Base-by-base conservation (phyloP, 2,329 filamentous ascomycete species). In the Neodidymelliopsis sp. region DNA sequence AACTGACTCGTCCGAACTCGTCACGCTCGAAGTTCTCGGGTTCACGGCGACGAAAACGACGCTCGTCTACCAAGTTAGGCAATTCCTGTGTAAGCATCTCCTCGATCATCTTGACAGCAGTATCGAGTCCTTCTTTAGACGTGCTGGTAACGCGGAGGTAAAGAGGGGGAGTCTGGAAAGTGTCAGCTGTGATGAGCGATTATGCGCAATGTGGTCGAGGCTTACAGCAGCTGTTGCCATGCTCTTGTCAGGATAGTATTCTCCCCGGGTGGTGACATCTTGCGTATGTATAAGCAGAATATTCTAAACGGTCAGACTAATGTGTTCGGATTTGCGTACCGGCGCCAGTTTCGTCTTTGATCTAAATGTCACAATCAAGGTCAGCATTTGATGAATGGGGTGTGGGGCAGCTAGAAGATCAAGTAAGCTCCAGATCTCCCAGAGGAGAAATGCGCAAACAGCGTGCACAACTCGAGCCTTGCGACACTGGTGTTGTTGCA, bases 311-410 rank as follows among this genome's bases (percentile, higher is more conserved):
- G 70, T 56, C 79, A 85, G 62, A 84, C 90, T 16, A 80, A 84
- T 69, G 86, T 56, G 30, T 85, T 85, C 46, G 83, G 83, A 63
- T 94, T 89, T 82, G 80, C 92, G 87, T 99, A 99, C 94, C 94
- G 83, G 94, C 93, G 84, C 94, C 94, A 87, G 93, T 97, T 71
- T 97, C 91, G 81, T 97, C 93, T 88, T 96, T 96, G 71, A 99
- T 99, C 94, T 99, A 92, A 69, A 89, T 89, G 77, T 85, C 86
- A 94, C 82, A n/a, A 87, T 78, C 78, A 82, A 87, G 85, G 92
- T 97, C 86, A 97, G 92, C 91, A 94, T 85, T 86, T 90, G 89
- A 58, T 84, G 87, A 90, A 85, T 85, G 85, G 87, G 84, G 64
- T 62, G 58, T 62, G 66, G 66, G 69, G 66, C 66, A 66, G 70